Conservation (phyloP, 2,329 filamentous ascomycete genomes). For the Aspergillus sp. region DNA sequence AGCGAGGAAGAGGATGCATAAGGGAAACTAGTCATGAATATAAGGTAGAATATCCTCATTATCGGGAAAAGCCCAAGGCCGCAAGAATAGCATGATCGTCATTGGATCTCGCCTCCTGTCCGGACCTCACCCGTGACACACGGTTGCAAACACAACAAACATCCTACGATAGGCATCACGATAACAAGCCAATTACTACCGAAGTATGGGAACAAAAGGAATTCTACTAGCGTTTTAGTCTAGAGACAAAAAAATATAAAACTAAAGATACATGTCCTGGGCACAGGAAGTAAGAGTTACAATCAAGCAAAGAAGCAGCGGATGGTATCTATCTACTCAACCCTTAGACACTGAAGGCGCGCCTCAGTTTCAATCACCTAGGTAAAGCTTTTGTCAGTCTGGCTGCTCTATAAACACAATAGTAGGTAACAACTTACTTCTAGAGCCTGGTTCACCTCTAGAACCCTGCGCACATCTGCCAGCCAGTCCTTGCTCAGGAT, state of each 20-base stretch:
- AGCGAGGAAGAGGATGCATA: conserved; percentile 22
- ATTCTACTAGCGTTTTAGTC: conserved; percentile 38
- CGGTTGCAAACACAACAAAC: conserved; percentile 26
- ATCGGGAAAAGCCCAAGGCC: neutral
- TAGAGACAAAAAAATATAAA: conserved; percentile 35
- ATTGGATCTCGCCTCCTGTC: conserved; percentile 1
- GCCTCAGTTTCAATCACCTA: conserved; percentile 89
- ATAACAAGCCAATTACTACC: neutral
- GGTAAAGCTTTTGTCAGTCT: conserved; percentile 18
- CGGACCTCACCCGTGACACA: conserved; percentile 5
- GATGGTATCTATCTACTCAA: conserved; percentile 58
- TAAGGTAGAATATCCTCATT: conserved; percentile 3
- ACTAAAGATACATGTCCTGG: conserved; percentile 43
- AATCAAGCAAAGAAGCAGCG: conserved; percentile 30
- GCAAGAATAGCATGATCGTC: neutral
- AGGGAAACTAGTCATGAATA: neutral
- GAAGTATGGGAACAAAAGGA: conserved; percentile 14
- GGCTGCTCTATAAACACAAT: neutral
- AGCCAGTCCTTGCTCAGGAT: conserved; percentile 94
- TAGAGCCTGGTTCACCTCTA: conserved; percentile 94
- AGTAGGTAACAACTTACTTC: conserved; percentile 65
- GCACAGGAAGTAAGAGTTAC: conserved; percentile 31
- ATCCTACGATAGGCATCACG: neutral
- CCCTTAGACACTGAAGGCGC: conserved; percentile 79
- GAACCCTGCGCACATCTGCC: conserved; percentile 80